Percentiles rank a stretch among this genome's conserved stretches.
These are phyloP conservation scores for Thraustotheca clavata DNA, from an alignment of 352 stramenopile genomes.

Conservation along the genomic window DNA sequence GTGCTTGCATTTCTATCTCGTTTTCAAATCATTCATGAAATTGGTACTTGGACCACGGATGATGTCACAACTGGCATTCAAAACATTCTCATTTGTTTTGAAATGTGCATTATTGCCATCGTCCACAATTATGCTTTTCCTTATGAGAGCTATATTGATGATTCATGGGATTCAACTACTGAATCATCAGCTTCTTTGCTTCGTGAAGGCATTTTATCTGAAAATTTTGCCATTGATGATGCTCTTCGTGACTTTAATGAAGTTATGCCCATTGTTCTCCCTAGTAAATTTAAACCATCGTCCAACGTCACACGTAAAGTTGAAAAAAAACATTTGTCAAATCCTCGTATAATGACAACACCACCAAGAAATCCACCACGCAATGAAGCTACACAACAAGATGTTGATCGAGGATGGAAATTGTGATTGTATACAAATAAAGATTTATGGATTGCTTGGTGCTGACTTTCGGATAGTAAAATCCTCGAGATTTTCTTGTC, in stretches of 20 bases:
- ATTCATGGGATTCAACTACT: conserved; percentile 30
- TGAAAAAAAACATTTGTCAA: conserved; percentile 3
- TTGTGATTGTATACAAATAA: conserved; percentile 29
- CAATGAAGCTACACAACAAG: conserved; percentile 16
- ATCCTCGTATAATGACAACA: neutral
- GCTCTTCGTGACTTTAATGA: conserved; percentile 92
- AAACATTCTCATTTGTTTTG: conserved; percentile 98
- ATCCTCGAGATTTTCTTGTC: conserved; percentile 65
- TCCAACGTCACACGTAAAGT: conserved; percentile 2
- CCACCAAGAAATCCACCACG: conserved; percentile 16
- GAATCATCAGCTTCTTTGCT: conserved; percentile 33
- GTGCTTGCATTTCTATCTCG: conserved; percentile 85
- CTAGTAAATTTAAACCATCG: conserved; percentile 63
- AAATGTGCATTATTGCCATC: conserved; percentile 97
- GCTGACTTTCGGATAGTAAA: conserved; percentile 77
- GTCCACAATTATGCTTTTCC: conserved; percentile 96
- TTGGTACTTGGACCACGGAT: conserved; percentile 90
- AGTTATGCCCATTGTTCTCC: conserved; percentile 80
- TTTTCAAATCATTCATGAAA: conserved; percentile 84
- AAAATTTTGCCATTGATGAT: conserved; percentile 90
- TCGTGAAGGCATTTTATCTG: conserved; percentile 73
- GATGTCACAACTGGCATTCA: conserved; percentile 96
- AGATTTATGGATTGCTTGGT: neutral
- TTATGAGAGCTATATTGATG: conserved; percentile 65
- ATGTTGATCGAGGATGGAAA: conserved; percentile 47